phyloP scores from a whole-genome alignment of 2,329 filamentous ascomycete genomes.

The Hypomyces perniciosus region DNA sequence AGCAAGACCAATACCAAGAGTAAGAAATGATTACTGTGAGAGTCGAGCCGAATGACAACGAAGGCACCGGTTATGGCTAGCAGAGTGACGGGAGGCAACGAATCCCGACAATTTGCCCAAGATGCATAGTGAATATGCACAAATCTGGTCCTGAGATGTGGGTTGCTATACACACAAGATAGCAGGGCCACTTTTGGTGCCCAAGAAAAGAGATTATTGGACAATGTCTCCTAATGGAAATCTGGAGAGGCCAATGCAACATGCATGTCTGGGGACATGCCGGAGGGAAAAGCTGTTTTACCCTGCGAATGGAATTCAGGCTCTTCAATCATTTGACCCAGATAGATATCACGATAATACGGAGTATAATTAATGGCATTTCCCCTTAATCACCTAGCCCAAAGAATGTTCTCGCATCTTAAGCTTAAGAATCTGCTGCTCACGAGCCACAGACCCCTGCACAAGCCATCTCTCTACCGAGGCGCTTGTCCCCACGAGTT shows the following conservation, averaged over 20 bases:
- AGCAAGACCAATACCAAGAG: slow-evolving; percentile 25
- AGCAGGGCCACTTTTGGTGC: too few species aligned
- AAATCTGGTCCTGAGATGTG: too few species aligned
- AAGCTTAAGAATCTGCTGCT: not conserved
- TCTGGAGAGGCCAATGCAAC: too few species aligned
- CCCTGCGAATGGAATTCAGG: not conserved
- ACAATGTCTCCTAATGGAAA: too few species aligned
- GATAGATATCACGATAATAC: not conserved
- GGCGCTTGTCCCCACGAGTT: slow-evolving; percentile 20
- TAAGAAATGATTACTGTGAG: slow-evolving; percentile 7
- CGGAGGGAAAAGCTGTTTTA: not conserved
- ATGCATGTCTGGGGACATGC: not conserved
- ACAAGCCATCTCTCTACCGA: slow-evolving; percentile 18
- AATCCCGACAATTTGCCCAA: not conserved
- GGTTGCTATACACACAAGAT: too few species aligned
- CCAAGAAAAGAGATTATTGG: too few species aligned
- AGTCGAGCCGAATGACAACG: not conserved
- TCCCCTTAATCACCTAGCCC: not conserved
- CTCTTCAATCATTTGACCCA: not conserved
- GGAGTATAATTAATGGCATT: not conserved
- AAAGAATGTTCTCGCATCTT: not conserved
- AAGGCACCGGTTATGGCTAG: not conserved
- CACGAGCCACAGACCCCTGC: not conserved
- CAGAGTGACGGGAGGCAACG: not conserved
- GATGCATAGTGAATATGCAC: too few species aligned